A percentile compares a stretch with the other conserved stretches of the same genome.
Evolutionary conservation across 495 filamentous ascomycete genomes (phyloP).

Genomic region (Penicillium coprophilum): DNA sequence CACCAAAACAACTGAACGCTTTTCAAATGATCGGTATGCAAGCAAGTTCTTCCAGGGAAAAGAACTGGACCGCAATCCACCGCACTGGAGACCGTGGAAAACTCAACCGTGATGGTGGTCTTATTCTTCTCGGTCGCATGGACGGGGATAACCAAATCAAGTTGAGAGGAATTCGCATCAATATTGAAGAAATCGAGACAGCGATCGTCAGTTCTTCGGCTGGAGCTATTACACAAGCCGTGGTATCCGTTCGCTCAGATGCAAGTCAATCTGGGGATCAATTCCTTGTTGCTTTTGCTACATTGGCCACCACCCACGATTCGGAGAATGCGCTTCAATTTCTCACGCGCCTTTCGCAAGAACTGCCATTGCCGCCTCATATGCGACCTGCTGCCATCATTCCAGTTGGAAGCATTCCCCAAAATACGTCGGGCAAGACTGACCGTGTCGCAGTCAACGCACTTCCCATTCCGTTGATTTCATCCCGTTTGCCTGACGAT

Average conservation of each 20-base stretch:
- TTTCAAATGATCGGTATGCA: slow-evolving; percentile 35
- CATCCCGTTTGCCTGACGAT: neutral
- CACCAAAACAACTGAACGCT: slow-evolving; percentile 29
- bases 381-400: slow-evolving; percentile 46
- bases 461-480: slow-evolving; percentile 19
- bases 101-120: slow-evolving; percentile 30
- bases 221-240: slow-evolving; percentile 22
- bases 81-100: slow-evolving; percentile 28
- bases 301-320: slow-evolving; percentile 2
- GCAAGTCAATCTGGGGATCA: neutral
- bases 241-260: slow-evolving; percentile 17
- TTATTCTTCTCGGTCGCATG: slow-evolving; percentile 39
- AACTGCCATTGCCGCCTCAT: slow-evolving; percentile 44
- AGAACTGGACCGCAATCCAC: slow-evolving; percentile 33
- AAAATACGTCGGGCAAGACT: slow-evolving; percentile 42
- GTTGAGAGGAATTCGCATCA: slow-evolving; percentile 52
- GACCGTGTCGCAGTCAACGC: slow-evolving; percentile 34
- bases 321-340: slow-evolving; percentile 1
- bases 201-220: slow-evolving; percentile 31
- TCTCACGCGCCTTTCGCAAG: slow-evolving; percentile 1
- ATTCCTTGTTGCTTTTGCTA: slow-evolving; percentile 23
- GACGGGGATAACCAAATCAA: slow-evolving; percentile 52
- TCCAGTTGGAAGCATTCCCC: slow-evolving; percentile 39
- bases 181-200: slow-evolving; percentile 50
- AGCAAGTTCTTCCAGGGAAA: slow-evolving; percentile 11